phyloP scores from a whole-genome alignment of 257 asterid species.

The Jacaranda mimosifolia region DNA sequence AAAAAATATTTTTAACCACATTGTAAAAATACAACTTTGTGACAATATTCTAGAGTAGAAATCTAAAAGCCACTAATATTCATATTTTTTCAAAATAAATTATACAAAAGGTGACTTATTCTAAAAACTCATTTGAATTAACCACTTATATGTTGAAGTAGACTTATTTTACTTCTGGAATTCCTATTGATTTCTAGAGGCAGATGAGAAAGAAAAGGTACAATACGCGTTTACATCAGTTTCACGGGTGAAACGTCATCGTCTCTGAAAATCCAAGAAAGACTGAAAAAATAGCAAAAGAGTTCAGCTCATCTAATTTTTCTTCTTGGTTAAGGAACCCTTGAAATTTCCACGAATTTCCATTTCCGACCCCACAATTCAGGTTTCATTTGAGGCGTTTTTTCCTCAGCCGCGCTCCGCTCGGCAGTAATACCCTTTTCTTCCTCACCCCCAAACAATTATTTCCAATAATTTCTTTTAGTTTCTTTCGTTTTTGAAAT shows the following conservation, averaged over 20 bases:
- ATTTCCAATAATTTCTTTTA: not conserved
- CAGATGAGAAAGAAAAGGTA: not conserved
- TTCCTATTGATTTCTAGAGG: not conserved
- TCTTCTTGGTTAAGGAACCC: constrained; percentile 45
- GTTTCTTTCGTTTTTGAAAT: constrained; percentile 1
- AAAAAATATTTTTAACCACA: too few relatives aligned
- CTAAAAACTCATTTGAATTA: too few relatives aligned
- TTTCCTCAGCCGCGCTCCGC: not conserved
- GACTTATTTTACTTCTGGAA: too few relatives aligned
- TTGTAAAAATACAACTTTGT: too few relatives aligned
- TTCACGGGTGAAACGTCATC: constrained; percentile 1
- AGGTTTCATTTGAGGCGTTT: not conserved
- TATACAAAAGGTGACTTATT: too few relatives aligned
- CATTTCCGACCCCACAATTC: constrained; percentile 31
- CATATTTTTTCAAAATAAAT: too few relatives aligned
- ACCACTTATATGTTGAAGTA: too few relatives aligned
- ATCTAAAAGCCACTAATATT: too few relatives aligned
- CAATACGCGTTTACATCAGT: constrained; percentile 28
- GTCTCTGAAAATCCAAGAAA: not conserved
- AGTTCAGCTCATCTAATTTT: constrained; percentile 27
- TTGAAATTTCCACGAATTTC: constrained; percentile 39
- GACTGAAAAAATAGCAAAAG: not conserved
- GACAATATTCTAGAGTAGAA: too few relatives aligned
- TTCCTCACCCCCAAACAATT: not conserved
- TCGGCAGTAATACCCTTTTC: not conserved